Evolutionary conservation across 306 rosid genomes (phyloP).

Genomic region (Vachellia collinsii): DNA sequence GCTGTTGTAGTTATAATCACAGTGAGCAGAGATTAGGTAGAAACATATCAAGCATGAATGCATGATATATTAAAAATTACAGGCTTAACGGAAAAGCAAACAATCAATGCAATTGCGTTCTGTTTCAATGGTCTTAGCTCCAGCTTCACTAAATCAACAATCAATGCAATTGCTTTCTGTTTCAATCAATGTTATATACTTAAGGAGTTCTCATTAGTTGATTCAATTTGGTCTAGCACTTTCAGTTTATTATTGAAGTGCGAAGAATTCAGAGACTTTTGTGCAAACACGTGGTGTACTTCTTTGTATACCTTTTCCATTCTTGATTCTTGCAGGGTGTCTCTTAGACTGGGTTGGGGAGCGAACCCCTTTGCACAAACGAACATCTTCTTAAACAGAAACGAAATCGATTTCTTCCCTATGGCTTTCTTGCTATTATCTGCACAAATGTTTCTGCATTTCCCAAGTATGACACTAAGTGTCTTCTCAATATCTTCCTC

Average conservation of each 20-base stretch:
- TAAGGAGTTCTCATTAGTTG: not conserved
- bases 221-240: not conserved
- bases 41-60: not conserved
- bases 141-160: not conserved
- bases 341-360: constrained; percentile 77
- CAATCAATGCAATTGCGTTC: not conserved
- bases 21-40: not conserved
- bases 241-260: too few species aligned
- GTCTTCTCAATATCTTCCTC: constrained; percentile 89
- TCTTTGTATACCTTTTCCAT: constrained; percentile 83
- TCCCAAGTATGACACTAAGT: constrained; percentile 79
- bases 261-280: not conserved
- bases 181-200: not conserved
- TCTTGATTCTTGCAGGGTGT: constrained; percentile 85
- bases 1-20: constrained; percentile 50
- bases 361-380: constrained; percentile 87
- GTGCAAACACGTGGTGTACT: not conserved
- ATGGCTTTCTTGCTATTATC: constrained; percentile 61
- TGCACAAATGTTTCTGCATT: constrained; percentile 79
- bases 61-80: not conserved
- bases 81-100: not conserved
- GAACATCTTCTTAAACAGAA: constrained; percentile 87
- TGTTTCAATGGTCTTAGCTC: not conserved
- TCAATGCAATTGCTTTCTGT: not conserved
- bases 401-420: constrained; percentile 86